Evolutionary conservation across 345 rosid genomes (phyloP).

Genomic region (Arabis alpina): DNA sequence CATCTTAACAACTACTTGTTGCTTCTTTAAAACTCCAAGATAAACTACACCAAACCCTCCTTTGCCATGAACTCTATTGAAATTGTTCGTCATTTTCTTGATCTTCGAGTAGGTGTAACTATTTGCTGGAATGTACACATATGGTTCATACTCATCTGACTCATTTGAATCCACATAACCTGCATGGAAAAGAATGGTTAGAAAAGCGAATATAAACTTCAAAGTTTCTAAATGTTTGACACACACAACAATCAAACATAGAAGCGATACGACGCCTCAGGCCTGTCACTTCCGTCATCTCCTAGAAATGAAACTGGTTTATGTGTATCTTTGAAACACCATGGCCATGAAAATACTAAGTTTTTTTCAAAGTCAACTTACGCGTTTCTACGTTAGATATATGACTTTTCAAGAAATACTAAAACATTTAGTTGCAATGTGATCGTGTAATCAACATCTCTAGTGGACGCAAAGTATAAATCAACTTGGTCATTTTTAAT

Average conservation of each 20-base stretch:
- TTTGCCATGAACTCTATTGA: slow-evolving; percentile 16
- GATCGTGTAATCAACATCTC: too few species aligned
- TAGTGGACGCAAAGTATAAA: too few species aligned
- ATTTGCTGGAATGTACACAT: slow-evolving; percentile 8
- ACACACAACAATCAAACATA: slow-evolving; percentile 23
- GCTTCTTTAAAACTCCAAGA: slow-evolving; percentile 1
- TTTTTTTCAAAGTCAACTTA: background rate
- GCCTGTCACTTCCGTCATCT: slow-evolving; percentile 21
- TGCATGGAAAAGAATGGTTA: background rate
- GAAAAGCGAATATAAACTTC: background rate
- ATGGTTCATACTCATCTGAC: too few species aligned
- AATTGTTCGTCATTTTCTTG: slow-evolving; percentile 13
- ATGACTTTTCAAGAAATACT: background rate
- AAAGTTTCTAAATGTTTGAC: background rate
- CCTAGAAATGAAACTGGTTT: slow-evolving; percentile 13
- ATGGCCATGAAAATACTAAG: background rate
- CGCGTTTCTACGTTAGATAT: background rate
- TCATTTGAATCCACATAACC: slow-evolving; percentile 3
- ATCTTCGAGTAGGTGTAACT: background rate
- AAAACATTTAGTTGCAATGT: too few species aligned
- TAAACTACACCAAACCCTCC: slow-evolving; percentile 35
- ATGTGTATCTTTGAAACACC: slow-evolving; percentile 3
- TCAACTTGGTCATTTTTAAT: too few species aligned
- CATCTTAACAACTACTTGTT: slow-evolving; percentile 29
- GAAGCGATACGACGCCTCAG: slow-evolving; percentile 20